These are phyloP conservation scores for Trichoderma pleuroti DNA, from an alignment of 2,329 filamentous ascomycete species.

Conservation along the genomic window DNA sequence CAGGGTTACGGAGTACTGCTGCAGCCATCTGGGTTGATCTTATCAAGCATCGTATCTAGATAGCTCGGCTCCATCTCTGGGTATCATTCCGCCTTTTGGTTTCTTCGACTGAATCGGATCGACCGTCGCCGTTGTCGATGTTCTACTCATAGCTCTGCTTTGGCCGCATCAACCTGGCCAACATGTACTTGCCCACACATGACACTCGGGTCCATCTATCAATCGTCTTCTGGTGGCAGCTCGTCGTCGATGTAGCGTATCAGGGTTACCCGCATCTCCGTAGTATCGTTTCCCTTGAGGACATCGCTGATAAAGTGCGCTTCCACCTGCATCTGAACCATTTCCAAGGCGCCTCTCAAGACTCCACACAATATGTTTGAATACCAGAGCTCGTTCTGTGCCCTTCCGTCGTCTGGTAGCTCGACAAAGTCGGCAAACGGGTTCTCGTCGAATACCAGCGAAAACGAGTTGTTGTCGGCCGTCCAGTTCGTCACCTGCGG, in stretches of 20 bases:
- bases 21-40: not conserved
- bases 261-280: slow-evolving; percentile 91
- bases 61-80: not conserved
- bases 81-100: not conserved
- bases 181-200: not conserved
- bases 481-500: slow-evolving; percentile 95
- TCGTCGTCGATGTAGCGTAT: slow-evolving; percentile 97
- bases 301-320: slow-evolving; percentile 95
- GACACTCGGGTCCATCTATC: slow-evolving; percentile 21
- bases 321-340: slow-evolving; percentile 99
- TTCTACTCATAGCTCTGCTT: not conserved
- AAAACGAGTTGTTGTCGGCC: slow-evolving; percentile 93
- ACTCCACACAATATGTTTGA: slow-evolving; percentile 96
- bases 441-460: slow-evolving; percentile 93
- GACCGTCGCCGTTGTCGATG: not conserved
- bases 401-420: slow-evolving; percentile 88
- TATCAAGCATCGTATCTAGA: not conserved
- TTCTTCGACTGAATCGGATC: not conserved
- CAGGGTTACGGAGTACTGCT: not conserved
- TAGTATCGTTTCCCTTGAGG: slow-evolving; percentile 88
- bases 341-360: slow-evolving; percentile 84
- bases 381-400: slow-evolving; percentile 97
- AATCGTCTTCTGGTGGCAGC: slow-evolving; percentile 94
- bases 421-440: slow-evolving; percentile 97
- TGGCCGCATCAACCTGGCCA: not conserved